phyloP scores from a whole-genome alignment of 345 rosid species.

The Adansonia digitata region DNA sequence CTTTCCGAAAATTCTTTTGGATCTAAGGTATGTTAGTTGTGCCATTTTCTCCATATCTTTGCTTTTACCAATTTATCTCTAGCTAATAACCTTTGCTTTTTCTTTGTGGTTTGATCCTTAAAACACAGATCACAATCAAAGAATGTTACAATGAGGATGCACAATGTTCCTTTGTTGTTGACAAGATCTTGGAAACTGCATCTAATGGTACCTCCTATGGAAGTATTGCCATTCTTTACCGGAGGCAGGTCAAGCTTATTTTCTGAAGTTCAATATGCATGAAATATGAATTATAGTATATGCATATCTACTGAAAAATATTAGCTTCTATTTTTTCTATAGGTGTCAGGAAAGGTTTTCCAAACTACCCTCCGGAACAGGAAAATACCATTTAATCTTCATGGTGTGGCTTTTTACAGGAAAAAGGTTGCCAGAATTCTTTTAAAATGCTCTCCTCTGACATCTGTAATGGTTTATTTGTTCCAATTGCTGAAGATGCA shows the following conservation, averaged over 20 bases:
- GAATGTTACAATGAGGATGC: constrained; percentile 89
- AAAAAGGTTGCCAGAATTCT: constrained; percentile 55
- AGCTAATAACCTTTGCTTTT: neutral
- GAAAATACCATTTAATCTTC: constrained; percentile 86
- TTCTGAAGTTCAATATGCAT: constrained; percentile 12
- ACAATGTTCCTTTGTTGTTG: constrained; percentile 79
- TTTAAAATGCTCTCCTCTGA: neutral
- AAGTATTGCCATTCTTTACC: constrained; percentile 70
- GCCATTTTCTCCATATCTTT: neutral
- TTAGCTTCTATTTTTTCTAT: constrained; percentile 21
- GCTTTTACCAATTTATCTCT: constrained; percentile 4
- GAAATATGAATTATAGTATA: neutral
- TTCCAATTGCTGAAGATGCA: neutral
- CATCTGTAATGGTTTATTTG: neutral
- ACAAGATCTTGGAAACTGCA: constrained; percentile 72
- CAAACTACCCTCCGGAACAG: constrained; percentile 79
- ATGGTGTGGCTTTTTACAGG: constrained; percentile 91
- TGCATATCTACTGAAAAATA: constrained; percentile 9
- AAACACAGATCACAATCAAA: constrained; percentile 60
- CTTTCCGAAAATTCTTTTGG: constrained; percentile 78
- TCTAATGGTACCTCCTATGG: constrained; percentile 53
- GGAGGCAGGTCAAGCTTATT: constrained; percentile 77
- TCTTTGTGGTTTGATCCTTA: constrained; percentile 17
- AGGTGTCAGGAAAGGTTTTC: constrained; percentile 86
- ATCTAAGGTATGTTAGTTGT: constrained; percentile 60